These are phyloP conservation scores for Adenanthera pavonina DNA, from an alignment of 306 rosid genomes.

Conservation along the genomic window DNA sequence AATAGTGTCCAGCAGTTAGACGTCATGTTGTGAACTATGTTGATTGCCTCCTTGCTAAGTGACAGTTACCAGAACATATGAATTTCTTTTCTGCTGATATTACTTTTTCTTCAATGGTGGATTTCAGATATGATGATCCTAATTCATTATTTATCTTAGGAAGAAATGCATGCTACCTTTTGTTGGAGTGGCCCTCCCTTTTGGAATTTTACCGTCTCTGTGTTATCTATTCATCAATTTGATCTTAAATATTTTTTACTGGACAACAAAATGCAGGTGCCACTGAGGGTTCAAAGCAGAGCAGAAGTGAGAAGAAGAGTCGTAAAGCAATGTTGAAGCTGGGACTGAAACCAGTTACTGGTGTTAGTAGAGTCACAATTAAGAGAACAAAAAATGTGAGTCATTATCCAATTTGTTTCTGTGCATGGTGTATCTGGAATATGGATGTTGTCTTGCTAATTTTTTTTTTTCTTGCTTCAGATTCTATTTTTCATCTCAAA, in stretches of 20 bases:
- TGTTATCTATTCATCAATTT: constrained; percentile 3
- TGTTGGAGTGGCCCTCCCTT: neutral
- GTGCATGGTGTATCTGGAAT: neutral
- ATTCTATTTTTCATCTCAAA: constrained; percentile 84
- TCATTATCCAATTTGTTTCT: neutral
- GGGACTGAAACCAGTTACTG: constrained; percentile 84
- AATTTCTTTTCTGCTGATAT: too few species aligned
- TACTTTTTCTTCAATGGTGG: too few species aligned
- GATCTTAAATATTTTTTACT: neutral
- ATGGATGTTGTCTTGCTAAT: neutral
- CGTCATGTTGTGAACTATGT: neutral
- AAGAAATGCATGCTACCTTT: neutral
- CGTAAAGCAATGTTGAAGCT: constrained; percentile 97
- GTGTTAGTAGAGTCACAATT: constrained; percentile 92
- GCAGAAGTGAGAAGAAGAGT: constrained; percentile 98
- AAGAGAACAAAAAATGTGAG: constrained; percentile 84
- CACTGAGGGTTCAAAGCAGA: constrained; percentile 83
- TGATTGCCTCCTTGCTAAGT: neutral
- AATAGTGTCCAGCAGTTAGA: neutral
- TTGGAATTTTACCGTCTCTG: neutral
- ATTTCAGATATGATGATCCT: too few species aligned
- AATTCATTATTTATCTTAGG: neutral
- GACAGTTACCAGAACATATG: neutral
- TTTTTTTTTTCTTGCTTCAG: constrained; percentile 49
- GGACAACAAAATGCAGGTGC: constrained; percentile 53